Evolutionary conservation across 2,329 filamentous ascomycete species (phyloP).

Genomic region (Fusarium bactridioides): DNA sequence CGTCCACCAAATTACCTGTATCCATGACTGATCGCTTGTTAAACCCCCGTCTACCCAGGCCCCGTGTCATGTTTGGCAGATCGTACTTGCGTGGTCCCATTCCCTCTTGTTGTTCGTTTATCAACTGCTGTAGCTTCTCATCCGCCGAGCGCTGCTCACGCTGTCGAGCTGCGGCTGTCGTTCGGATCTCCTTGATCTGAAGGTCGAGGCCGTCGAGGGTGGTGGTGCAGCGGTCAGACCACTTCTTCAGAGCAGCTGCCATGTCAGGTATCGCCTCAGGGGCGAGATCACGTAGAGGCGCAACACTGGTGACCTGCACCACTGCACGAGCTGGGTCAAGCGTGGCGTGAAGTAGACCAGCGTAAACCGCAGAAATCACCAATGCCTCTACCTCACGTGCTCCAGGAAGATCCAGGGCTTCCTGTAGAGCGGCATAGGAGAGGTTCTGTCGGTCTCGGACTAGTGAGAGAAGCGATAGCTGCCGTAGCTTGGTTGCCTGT

Average conservation of each 20-base stretch:
- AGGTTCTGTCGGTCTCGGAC: slow-evolving; percentile 73
- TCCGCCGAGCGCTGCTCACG: slow-evolving; percentile 58
- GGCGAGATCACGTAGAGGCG: slow-evolving; percentile 84
- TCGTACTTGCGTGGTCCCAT: slow-evolving; percentile 47
- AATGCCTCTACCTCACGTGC: slow-evolving; percentile 81
- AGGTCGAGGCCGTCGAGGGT: slow-evolving; percentile 79
- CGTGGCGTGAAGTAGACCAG: slow-evolving; percentile 80
- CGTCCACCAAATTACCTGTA: slow-evolving; percentile 52
- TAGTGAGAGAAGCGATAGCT: slow-evolving; percentile 87
- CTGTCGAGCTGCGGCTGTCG: slow-evolving; percentile 62
- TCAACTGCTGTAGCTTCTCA: slow-evolving; percentile 56
- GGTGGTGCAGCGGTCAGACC: slow-evolving; percentile 79
- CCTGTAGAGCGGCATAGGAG: slow-evolving; percentile 74
- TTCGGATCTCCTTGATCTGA: slow-evolving; percentile 74
- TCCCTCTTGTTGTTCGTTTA: slow-evolving; percentile 55
- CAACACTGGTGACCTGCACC: slow-evolving; percentile 81
- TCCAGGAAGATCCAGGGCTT: slow-evolving; percentile 71
- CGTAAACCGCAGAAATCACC: slow-evolving; percentile 87
- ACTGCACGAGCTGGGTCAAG: slow-evolving; percentile 80
- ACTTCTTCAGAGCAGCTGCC: slow-evolving; percentile 72
- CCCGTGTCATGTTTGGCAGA: slow-evolving; percentile 28
- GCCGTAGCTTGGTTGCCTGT: slow-evolving; percentile 86
- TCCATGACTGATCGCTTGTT: slow-evolving; percentile 53
- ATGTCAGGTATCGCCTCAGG: slow-evolving; percentile 76
- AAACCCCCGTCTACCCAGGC: slow-evolving; percentile 40